Base-by-base conservation (phyloP, 768 basidiomycete species). In the Gymnopilus dilepis region DNA sequence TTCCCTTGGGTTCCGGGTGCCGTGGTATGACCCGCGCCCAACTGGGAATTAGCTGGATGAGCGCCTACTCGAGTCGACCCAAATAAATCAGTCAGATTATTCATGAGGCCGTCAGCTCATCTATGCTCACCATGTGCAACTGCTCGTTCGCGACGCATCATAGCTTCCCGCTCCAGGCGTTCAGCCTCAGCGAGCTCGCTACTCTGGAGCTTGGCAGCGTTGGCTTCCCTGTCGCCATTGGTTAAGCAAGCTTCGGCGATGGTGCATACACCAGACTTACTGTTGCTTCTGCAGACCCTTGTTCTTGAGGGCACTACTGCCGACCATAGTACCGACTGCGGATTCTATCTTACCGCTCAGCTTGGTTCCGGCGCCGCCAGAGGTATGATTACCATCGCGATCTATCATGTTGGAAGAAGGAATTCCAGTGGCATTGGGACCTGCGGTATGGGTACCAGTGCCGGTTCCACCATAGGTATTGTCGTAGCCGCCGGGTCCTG, bases 131-230 rank as follows among this genome's bases (percentile, higher is more conserved):
- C 84, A 65, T 84, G 82, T 12, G 73, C 82, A 24, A 84, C 83
- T 5, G 84, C 85, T 8, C 83, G 77, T 61, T 85, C 82, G 21
- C 84, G 78, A 33, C 80, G 77, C 70, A 76, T 65, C 38, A 76
- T 38, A 9, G 84, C 85, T 65, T 85, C 84, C 4, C 72, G 72
- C 68, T 86, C 85, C 6, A 86, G 74, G 12, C 81, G 78, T 69
- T 86, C 83, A 17, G 85, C 85, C 66, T 85, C 82, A 3, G 78
- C 74, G 19, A 86, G 72, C 65, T 86, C 85, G 6, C 71, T 68
- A 26, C 78, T 76, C 69, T 86, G 84, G 9, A 76, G 56, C 60
- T 81, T 81, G 38, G 79, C 61, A 0, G 78, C 70, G 26, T 79
- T 74, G 0, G 84, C 84, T 71, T 84, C 83, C 53, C 81, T 81